Evolutionary conservation across 805 yeast species (phyloP).

Genomic region (Starmera caribaea): DNA sequence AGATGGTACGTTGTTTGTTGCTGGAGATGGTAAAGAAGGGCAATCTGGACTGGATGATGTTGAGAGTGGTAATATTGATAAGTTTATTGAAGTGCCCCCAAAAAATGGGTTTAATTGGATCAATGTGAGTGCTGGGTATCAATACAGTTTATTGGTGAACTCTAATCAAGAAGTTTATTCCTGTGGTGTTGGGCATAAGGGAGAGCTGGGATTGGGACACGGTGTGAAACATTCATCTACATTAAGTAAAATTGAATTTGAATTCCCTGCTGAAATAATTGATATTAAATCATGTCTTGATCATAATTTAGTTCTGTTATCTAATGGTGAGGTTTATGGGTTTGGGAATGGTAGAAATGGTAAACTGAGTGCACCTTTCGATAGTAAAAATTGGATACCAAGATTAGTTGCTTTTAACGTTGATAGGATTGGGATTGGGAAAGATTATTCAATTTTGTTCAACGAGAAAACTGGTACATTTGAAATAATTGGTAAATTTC

Average conservation of each 20-base stretch:
- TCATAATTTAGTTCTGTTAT: conserved; percentile 30
- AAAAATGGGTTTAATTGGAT: conserved; percentile 25
- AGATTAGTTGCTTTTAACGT: conserved; percentile 1
- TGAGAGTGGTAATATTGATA: conserved; percentile 1
- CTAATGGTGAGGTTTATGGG: conserved; percentile 39
- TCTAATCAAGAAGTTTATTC: conserved; percentile 30
- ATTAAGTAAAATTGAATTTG: conserved; percentile 6
- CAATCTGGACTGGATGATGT: conserved; percentile 38
- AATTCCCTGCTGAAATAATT: conserved; percentile 4
- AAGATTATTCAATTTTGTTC: conserved; percentile 44
- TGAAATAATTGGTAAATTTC: conserved; percentile 27
- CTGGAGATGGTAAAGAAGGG: conserved; percentile 51
- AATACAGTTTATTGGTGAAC: conserved; percentile 46
- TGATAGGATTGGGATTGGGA: conserved; percentile 29
- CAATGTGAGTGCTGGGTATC: conserved; percentile 72
- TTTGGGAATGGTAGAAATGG: conserved; percentile 67
- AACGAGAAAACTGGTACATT: conserved; percentile 9
- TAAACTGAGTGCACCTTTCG: conserved; percentile 27
- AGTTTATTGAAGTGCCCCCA: conserved; percentile 13
- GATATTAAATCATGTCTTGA: conserved; percentile 32
- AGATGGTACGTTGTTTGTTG: conserved; percentile 41
- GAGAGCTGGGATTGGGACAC: conserved; percentile 59
- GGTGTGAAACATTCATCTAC: conserved; percentile 1
- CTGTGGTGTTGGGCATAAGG: conserved; percentile 59
- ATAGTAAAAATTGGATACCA: conserved; percentile 9